Percentiles rank a stretch among this genome's conserved stretches.
These are phyloP conservation scores for Diddensiella transvaalensis DNA, from an alignment of 805 yeast species.

Conservation along the genomic window DNA sequence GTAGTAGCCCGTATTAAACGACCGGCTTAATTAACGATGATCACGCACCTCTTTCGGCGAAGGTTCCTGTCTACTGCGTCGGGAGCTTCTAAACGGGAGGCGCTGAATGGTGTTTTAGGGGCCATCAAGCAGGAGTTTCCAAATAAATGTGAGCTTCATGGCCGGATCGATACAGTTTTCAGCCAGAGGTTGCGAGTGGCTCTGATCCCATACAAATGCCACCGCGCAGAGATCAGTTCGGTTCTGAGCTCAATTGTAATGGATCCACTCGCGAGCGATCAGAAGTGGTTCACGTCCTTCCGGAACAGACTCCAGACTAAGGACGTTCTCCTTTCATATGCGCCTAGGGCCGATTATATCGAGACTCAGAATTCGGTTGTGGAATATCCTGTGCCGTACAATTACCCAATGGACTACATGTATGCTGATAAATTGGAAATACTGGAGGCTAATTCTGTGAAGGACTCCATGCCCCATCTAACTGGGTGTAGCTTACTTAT, in stretches of 20 bases:
- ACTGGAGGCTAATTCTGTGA: slow-evolving; percentile 29
- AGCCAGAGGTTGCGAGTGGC: slow-evolving; percentile 26
- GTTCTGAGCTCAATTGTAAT: slow-evolving; percentile 32
- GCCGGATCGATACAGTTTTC: slow-evolving; percentile 24
- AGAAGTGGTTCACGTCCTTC: slow-evolving; percentile 29
- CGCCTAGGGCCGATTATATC: slow-evolving; percentile 28
- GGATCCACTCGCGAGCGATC: slow-evolving; percentile 34
- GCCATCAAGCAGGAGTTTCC: slow-evolving; percentile 32
- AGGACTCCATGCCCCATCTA: slow-evolving; percentile 30
- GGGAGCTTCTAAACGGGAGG: background rate
- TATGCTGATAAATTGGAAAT: slow-evolving; percentile 20
- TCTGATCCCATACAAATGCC: slow-evolving; percentile 27
- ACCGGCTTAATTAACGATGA: too few relatives aligned
- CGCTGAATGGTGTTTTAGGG: slow-evolving; percentile 20
- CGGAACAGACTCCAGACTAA: slow-evolving; percentile 31
- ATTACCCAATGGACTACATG: slow-evolving; percentile 18
- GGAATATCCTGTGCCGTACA: slow-evolving; percentile 28
- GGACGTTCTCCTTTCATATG: slow-evolving; percentile 30
- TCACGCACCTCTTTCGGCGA: background rate
- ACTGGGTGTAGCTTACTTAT: slow-evolving; percentile 29
- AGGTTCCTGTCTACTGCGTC: background rate
- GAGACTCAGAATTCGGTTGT: slow-evolving; percentile 33
- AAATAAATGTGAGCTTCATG: slow-evolving; percentile 20
- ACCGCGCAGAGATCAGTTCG: slow-evolving; percentile 24
- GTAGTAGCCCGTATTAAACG: too few relatives aligned